Evolutionary conservation across 306 rosid species (phyloP).

Genomic region (Vigna radiata): DNA sequence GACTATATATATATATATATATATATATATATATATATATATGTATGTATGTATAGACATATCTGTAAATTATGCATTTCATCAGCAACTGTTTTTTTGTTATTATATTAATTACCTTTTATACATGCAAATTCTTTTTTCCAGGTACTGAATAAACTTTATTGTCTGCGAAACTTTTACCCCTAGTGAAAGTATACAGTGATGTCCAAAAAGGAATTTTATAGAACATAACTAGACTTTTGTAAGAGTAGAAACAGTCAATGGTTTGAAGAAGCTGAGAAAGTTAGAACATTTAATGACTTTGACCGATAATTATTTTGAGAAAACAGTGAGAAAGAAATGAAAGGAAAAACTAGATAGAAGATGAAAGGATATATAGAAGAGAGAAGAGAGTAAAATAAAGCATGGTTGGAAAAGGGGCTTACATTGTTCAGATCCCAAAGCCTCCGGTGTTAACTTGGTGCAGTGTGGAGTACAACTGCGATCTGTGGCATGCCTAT

Average conservation of each 20-base stretch:
- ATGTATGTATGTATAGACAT: too few species aligned
- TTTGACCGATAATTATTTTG: background rate
- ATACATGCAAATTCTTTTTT: too few species aligned
- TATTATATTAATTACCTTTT: too few species aligned
- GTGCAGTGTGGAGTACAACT: conserved; percentile 33
- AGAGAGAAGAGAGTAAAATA: background rate
- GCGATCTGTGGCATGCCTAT: background rate
- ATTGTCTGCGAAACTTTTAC: too few species aligned
- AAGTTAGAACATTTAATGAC: background rate
- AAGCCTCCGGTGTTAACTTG: conserved; percentile 8
- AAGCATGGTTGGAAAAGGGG: background rate
- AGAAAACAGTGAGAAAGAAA: background rate
- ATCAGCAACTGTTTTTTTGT: too few species aligned
- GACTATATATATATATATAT: too few species aligned
- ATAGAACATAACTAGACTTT: background rate
- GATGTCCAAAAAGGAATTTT: too few species aligned
- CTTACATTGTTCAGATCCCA: conserved; percentile 36
- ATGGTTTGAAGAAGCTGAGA: background rate
- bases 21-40: too few species aligned
- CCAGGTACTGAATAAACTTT: too few species aligned
- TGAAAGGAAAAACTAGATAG: background rate
- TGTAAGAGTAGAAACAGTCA: background rate
- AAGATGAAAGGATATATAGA: background rate
- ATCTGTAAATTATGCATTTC: too few species aligned
- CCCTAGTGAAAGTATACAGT: too few species aligned